Base-by-base conservation (phyloP, 306 rosid genomes). In the Sicyos baderoa region DNA sequence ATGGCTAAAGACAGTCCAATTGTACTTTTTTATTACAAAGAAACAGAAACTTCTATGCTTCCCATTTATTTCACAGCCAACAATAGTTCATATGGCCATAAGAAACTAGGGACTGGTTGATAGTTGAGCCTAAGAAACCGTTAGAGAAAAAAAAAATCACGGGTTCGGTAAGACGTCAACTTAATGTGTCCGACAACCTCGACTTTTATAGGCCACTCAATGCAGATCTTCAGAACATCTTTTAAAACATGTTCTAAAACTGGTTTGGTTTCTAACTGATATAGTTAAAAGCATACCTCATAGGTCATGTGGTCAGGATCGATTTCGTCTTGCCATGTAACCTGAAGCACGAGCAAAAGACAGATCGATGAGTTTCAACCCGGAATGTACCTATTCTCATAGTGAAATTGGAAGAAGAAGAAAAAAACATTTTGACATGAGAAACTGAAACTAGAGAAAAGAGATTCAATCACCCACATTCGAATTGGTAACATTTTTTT, bases 281-380 rank as follows among this genome's bases (percentile, higher is more conserved):
- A 57, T 1, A 57, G 29, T 29, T n/a, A n/a, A n/a, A 64, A 68
- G 45, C 72, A 42, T 66, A 91, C 96, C 97, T 91, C 95, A 63
- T 91, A 91, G 40, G 96, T 91, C 97, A 91, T 89, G 79, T 79
- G 85, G 80, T 91, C 97, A 14, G 89, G 96, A 83, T 89, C 96
- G 35, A 89, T 76, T 54, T 77, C 76, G 76, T 87, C 97, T 78
- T 91, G 96, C 96, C 95, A 91, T 65, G 68, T 49, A 61, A 75
- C 87, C 97, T 89, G 90, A 78, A 75, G 54, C 14, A 59, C n/a
- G 12, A 72, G 45, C n/a, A 44, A 62, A 59, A 52, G 29, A 23
- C 3, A 54, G 49, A 50, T 8, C 22, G 14, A 49, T 51, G 71
- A 47, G 71, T 22, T 21, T 19, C 22, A 21, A 65, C 19, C 10